These are phyloP conservation scores for Capronia epimyces DNA, from an alignment of 2,329 filamentous ascomycete species.

Conservation along the genomic window DNA sequence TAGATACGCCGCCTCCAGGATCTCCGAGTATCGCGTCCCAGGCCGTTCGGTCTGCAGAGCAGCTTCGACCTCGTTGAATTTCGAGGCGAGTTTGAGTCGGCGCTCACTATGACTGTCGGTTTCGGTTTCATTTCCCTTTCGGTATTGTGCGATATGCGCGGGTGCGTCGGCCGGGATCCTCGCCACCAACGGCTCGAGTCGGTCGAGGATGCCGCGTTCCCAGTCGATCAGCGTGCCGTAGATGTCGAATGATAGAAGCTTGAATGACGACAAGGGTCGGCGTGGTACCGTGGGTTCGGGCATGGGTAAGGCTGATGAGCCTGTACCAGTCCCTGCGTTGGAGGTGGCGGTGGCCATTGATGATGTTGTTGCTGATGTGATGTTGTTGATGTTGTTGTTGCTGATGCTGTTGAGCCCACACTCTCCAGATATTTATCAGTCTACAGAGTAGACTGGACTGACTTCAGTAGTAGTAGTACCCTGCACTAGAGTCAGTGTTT, in stretches of 20 bases:
- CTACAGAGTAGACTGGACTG: no score
- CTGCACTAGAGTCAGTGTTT: no score
- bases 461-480: no score
- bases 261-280: constrained; percentile 21
- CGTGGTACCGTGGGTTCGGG: constrained; percentile 21
- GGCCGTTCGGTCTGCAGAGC: constrained; percentile 52
- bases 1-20: constrained; percentile 41
- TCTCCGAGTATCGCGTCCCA: constrained; percentile 52
- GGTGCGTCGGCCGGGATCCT: constrained; percentile 10
- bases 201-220: constrained; percentile 59
- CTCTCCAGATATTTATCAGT: no score
- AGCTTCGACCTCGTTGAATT: constrained; percentile 40
- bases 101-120: not conserved
- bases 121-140: not conserved
- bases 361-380: not conserved
- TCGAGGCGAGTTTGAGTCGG: constrained; percentile 9
- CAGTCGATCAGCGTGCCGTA: constrained; percentile 77
- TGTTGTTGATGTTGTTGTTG: not conserved
- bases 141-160: constrained; percentile 10
- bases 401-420: not conserved
- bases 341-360: not conserved
- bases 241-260: constrained; percentile 66
- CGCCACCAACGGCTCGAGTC: constrained; percentile 39
- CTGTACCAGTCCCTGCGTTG: not conserved
- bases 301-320: constrained; percentile 10